Evolutionary conservation across 2,329 filamentous ascomycete species (phyloP).

Genomic region (Pseudocercospora pini-densiflorae): DNA sequence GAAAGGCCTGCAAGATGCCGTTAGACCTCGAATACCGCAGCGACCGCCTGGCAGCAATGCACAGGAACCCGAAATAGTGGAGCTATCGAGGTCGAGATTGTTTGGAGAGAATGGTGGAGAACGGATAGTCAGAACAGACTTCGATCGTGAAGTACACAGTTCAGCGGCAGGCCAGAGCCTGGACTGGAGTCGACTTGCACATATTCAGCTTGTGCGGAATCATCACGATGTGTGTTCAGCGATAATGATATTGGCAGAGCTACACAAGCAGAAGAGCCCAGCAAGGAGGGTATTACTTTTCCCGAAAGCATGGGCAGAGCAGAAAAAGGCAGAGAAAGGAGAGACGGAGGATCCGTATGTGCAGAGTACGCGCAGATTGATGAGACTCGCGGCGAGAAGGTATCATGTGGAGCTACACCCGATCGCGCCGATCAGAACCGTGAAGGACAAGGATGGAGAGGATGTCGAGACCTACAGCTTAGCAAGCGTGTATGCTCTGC

Average conservation of each 20-base stretch:
- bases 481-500: slow-evolving; percentile 50
- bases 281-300: slow-evolving; percentile 53
- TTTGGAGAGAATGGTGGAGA: slow-evolving; percentile 31
- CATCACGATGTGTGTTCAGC: slow-evolving; percentile 55
- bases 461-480: slow-evolving; percentile 45
- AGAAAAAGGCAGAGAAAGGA: slow-evolving; percentile 40
- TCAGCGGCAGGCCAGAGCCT: slow-evolving; percentile 32
- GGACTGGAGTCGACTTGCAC: slow-evolving; percentile 53
- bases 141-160: slow-evolving; percentile 30
- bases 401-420: slow-evolving; percentile 52
- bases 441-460: slow-evolving; percentile 22
- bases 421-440: slow-evolving; percentile 44
- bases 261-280: slow-evolving; percentile 51
- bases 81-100: slow-evolving; percentile 33
- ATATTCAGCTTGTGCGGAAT: slow-evolving; percentile 52
- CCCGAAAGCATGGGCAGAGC: slow-evolving; percentile 44
- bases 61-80: slow-evolving; percentile 19
- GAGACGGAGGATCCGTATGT: slow-evolving; percentile 48
- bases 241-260: slow-evolving; percentile 54
- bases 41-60: slow-evolving; percentile 37
- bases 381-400: slow-evolving; percentile 51
- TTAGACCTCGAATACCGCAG: slow-evolving; percentile 59
- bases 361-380: slow-evolving; percentile 49
- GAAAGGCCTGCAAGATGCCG: slow-evolving; percentile 73
- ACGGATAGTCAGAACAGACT: slow-evolving; percentile 35